Evolutionary conservation across 2,329 filamentous ascomycete species (phyloP).

Genomic region (Aspergillus sp.): DNA sequence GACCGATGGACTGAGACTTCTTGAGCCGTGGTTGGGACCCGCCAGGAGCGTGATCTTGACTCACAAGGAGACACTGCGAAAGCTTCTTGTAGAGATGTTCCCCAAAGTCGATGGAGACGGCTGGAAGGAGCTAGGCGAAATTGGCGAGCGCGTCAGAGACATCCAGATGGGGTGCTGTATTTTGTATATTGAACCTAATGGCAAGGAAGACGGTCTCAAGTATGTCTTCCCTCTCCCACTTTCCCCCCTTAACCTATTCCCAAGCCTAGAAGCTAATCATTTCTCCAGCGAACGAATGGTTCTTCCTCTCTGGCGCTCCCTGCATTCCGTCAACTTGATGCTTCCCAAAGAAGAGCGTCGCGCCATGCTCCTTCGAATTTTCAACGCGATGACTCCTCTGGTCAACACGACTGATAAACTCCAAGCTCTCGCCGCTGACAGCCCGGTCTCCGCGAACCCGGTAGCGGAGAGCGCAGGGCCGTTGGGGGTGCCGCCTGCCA

Average conservation of each 20-base stretch:
- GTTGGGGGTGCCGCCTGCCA: not conserved
- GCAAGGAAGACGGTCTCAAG: constrained; percentile 50
- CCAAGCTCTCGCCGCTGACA: constrained; percentile 5
- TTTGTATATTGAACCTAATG: constrained; percentile 69
- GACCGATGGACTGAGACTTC: constrained; percentile 81
- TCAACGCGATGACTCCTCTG: constrained; percentile 78
- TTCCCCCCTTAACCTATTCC: too few relatives aligned
- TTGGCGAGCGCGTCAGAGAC: constrained; percentile 71
- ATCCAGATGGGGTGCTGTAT: constrained; percentile 89
- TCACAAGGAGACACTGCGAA: constrained; percentile 70
- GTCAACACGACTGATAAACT: constrained; percentile 50
- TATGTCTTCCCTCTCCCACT: constrained; percentile 16
- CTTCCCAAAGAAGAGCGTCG: constrained; percentile 91
- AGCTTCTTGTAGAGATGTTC: constrained; percentile 92
- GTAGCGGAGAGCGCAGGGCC: constrained; percentile 12
- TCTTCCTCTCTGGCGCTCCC: constrained; percentile 86
- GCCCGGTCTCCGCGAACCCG: constrained; percentile 3
- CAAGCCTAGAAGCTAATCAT: not conserved
- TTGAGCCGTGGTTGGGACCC: constrained; percentile 82
- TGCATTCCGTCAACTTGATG: constrained; percentile 92
- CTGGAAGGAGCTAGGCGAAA: constrained; percentile 73
- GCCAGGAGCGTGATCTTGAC: constrained; percentile 65
- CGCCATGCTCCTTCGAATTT: constrained; percentile 84
- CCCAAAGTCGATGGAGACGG: constrained; percentile 70
- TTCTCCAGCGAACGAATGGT: constrained; percentile 63